phyloP scores from a whole-genome alignment of 2,329 filamentous ascomycete species.

The Cladophialophora yegresii region DNA sequence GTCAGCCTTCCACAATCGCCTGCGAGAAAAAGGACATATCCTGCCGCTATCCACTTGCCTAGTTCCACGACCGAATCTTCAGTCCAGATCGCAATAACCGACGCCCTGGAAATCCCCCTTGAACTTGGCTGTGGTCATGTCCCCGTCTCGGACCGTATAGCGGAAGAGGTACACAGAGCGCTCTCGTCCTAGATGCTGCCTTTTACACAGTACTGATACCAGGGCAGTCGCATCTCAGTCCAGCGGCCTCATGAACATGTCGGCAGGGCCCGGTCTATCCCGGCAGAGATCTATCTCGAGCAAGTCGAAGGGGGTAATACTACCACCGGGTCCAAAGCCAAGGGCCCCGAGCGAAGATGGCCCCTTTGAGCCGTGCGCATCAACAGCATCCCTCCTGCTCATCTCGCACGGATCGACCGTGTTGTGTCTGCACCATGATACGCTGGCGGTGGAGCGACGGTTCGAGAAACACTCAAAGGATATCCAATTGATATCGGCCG shows the following conservation, averaged over 20 bases:
- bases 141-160: slow-evolving; percentile 21
- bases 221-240: slow-evolving; percentile 20
- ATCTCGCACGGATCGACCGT: slow-evolving; percentile 82
- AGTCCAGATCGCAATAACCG: slow-evolving; percentile 30
- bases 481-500: slow-evolving; percentile 79
- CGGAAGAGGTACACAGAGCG: slow-evolving; percentile 23
- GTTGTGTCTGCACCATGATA: slow-evolving; percentile 89
- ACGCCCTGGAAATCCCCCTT: slow-evolving; percentile 27
- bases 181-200: slow-evolving; percentile 11
- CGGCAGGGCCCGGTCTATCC: slow-evolving; percentile 30
- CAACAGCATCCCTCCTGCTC: slow-evolving; percentile 86
- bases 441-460: slow-evolving; percentile 79
- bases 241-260: slow-evolving; percentile 19
- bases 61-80: slow-evolving; percentile 23
- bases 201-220: slow-evolving; percentile 23
- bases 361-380: slow-evolving; percentile 81
- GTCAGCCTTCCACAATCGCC: slow-evolving; percentile 12
- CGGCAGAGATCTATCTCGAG: slow-evolving; percentile 35
- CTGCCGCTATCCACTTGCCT: slow-evolving; percentile 25
- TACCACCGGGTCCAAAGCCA: slow-evolving; percentile 25
- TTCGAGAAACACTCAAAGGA: slow-evolving; percentile 84
- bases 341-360: slow-evolving; percentile 41
- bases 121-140: slow-evolving; percentile 23
- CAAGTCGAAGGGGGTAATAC: slow-evolving; percentile 28
- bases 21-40: slow-evolving; percentile 16